Evolutionary conservation across 163 green algal species (phyloP), one percentile per base, ranked within the genome.

Genomic region (Chloroidium sp.): DNA sequence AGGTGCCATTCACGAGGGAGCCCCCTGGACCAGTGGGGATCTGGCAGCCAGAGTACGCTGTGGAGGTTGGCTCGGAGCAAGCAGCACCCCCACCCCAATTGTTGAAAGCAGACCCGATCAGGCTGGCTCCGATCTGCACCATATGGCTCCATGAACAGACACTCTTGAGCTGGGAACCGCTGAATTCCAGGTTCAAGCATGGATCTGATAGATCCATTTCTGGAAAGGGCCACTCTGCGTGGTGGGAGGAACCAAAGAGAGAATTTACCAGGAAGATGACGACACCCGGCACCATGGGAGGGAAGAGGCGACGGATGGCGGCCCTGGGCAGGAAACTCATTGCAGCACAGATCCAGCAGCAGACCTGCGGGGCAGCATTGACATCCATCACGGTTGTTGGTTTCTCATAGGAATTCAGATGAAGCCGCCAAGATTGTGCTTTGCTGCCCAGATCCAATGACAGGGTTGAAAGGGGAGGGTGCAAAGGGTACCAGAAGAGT

Each of bases 231-330:
- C 36, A 36, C 36, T 36, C 36, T 36, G 36, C 36, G 36, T 36
- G 36, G 36, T 36, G 36, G 36, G 36, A 36, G 36, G 36, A 36
- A 36, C 36, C 59, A 59, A 78, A 6, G 4, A 77, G 64, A 3
- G 59, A 58, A 14, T 76, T 90, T 76, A 91, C 92, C 1, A 92
- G 82, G 81, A 93, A 90, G 78, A 93, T 90, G 10, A 87, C 89
- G n/a, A 90, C 74, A 74, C 93, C 93, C 6, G 89, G 90, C 58
- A 97, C 92, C 61, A 95, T 86, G 13, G 91, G 90, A 2, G 93
- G 92, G 84, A 97, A 95, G 59, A 92, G 82, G 10, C 76, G 61
- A 4, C 74, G 83, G 84, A 84, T 78, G 61, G 75, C 78, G 0
- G 76, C 80, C 69, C 80, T 69, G 2, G 90, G 91, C 79, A 93